A percentile compares a stretch with the other conserved stretches of the same genome.
Evolutionary conservation across 2,329 filamentous ascomycete species (phyloP).

Genomic region (Fusarium avenaceum): DNA sequence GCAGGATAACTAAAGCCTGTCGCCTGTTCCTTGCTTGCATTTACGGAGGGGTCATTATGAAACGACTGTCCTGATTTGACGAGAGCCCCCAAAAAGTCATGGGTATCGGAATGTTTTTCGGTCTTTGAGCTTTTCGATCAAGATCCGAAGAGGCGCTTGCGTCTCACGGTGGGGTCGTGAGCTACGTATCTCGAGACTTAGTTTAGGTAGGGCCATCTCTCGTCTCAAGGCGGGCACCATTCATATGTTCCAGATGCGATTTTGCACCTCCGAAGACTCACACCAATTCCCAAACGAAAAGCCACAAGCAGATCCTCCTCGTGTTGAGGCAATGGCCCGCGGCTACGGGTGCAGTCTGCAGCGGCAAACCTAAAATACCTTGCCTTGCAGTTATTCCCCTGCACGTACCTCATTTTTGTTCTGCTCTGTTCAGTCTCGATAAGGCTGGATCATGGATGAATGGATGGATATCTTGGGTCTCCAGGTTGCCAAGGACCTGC

Average conservation of each 20-base stretch:
- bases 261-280: slow-evolving; percentile 26
- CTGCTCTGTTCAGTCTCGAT: slow-evolving; percentile 24
- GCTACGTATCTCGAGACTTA: slow-evolving; percentile 8
- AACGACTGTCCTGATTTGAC: slow-evolving; percentile 37
- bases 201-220: slow-evolving; percentile 16
- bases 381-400: slow-evolving; percentile 9
- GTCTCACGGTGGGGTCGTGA: slow-evolving; percentile 42
- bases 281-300: slow-evolving; percentile 34
- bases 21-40: slow-evolving; percentile 37
- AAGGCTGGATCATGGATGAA: slow-evolving; percentile 30
- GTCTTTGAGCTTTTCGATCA: slow-evolving; percentile 44
- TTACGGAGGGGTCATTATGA: slow-evolving; percentile 36
- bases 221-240: slow-evolving; percentile 48
- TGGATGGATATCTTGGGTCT: slow-evolving; percentile 5
- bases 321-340: slow-evolving; percentile 42
- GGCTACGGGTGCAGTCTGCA: slow-evolving; percentile 17
- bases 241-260: slow-evolving; percentile 45
- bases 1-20: slow-evolving; percentile 5
- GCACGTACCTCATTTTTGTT: neutral
- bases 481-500: slow-evolving; percentile 27
- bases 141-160: slow-evolving; percentile 49
- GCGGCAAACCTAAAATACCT: slow-evolving; percentile 12
- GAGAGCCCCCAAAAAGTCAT: slow-evolving; percentile 29
- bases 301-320: slow-evolving; percentile 44
- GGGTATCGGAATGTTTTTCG: slow-evolving; percentile 45